phyloP scores from a whole-genome alignment of 179 eudicot genomes.

The Drosera spatulata region DNA sequence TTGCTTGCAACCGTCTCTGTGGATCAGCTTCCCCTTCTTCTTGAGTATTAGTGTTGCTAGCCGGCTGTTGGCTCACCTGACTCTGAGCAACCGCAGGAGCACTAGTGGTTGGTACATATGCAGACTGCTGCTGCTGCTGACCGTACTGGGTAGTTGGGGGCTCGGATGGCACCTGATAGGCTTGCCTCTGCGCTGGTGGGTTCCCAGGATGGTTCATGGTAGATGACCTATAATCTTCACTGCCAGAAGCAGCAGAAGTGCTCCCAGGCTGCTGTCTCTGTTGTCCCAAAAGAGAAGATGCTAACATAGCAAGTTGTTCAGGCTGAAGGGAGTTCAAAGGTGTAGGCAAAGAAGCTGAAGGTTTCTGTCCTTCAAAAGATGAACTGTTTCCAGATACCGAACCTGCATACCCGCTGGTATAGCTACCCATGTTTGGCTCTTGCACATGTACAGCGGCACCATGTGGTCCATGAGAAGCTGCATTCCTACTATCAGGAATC shows the following conservation, averaged over 20 bases:
- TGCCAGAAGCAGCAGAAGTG: conserved; percentile 9
- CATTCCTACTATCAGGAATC: conserved; percentile 14
- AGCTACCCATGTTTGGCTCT: conserved; percentile 19
- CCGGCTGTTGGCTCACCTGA: conserved; percentile 26
- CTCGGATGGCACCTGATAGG: conserved; percentile 30
- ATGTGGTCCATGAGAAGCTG: conserved; percentile 14
- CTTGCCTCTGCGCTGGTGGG: conserved; percentile 14
- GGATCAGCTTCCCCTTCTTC: conserved; percentile 55
- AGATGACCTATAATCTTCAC: conserved; percentile 26
- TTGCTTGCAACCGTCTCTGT: conserved; percentile 72
- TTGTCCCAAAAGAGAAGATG: conserved; percentile 45
- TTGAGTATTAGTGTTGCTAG: conserved; percentile 12
- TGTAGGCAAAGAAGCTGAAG: conserved; percentile 13
- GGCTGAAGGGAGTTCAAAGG: conserved; percentile 31
- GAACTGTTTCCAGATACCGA: conserved; percentile 18
- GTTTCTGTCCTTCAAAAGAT: conserved; percentile 12
- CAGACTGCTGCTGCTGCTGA: conserved; percentile 19
- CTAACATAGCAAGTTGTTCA: conserved; percentile 47
- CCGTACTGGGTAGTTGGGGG: conserved; percentile 20
- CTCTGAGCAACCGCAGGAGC: conserved; percentile 13
- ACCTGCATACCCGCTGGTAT: conserved; percentile 10
- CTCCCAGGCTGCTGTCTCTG: conserved; percentile 24
- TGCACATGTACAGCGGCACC: conserved; percentile 15
- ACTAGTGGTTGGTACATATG: conserved; percentile 1
- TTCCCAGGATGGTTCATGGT: conserved; percentile 22